Percentiles rank a stretch among this genome's conserved stretches.
Evolutionary conservation across 768 basidiomycete genomes (phyloP).

Genomic region (Leccinum olivaceopallidum): DNA sequence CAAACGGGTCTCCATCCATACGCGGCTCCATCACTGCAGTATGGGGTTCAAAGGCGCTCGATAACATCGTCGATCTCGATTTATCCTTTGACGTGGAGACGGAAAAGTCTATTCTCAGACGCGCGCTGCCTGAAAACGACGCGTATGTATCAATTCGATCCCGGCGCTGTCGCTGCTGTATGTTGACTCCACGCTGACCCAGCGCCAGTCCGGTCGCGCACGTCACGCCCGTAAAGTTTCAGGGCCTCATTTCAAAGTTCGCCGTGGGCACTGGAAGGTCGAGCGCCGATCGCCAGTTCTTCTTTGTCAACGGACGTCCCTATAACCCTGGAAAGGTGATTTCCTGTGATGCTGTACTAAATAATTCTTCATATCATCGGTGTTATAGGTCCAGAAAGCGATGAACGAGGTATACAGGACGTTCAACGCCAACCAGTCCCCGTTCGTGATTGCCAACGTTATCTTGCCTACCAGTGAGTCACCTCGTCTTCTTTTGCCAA

Average conservation of each 20-base stretch:
- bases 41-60: slow-evolving; percentile 83
- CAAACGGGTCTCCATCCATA: slow-evolving; percentile 63
- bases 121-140: slow-evolving; percentile 21
- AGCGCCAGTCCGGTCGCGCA: slow-evolving; percentile 9
- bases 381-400: slow-evolving; percentile 73
- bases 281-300: slow-evolving; percentile 85
- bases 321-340: slow-evolving; percentile 74
- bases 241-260: slow-evolving; percentile 86
- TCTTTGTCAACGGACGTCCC: slow-evolving; percentile 91
- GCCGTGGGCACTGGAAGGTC: slow-evolving; percentile 70
- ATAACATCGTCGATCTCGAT: slow-evolving; percentile 73
- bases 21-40: slow-evolving; percentile 68
- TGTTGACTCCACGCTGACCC: slow-evolving; percentile 4
- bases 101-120: slow-evolving; percentile 44
- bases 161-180: neutral
- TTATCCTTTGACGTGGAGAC: slow-evolving; percentile 67
- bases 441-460: slow-evolving; percentile 84
- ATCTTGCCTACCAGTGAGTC: slow-evolving; percentile 72
- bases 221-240: slow-evolving; percentile 52
- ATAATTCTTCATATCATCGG: neutral
- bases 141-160: slow-evolving; percentile 17
- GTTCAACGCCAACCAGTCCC: slow-evolving; percentile 74
- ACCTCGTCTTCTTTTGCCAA: neutral
- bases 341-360: neutral
- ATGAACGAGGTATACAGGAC: slow-evolving; percentile 92